Conservation (phyloP, 495 filamentous ascomycete species). For the Penicillium daleae region DNA sequence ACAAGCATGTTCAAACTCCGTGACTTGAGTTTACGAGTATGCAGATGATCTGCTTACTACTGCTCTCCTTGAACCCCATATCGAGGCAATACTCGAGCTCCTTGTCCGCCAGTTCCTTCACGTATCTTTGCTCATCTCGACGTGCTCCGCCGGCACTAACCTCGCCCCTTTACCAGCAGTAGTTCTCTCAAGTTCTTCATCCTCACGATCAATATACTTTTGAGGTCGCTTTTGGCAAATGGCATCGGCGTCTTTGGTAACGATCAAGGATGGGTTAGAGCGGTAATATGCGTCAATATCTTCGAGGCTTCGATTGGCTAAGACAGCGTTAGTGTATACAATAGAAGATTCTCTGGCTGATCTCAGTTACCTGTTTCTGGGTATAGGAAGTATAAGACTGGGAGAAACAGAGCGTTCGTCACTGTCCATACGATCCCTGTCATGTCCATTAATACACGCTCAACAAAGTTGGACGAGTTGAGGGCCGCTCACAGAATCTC, state of each 20-base stretch:
- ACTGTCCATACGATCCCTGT: neutral
- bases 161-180: neutral
- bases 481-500: neutral
- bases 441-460: neutral
- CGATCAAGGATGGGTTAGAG: neutral
- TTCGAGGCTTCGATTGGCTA: neutral
- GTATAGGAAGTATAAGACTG: neutral
- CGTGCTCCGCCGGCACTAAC: neutral
- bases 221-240: neutral
- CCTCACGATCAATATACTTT: neutral
- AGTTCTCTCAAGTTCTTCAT: slow-evolving; percentile 8
- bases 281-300: neutral
- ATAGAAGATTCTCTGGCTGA: neutral
- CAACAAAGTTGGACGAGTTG: neutral
- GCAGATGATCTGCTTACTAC: no score
- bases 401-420: neutral
- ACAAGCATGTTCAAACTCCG: no score
- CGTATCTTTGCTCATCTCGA: neutral
- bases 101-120: neutral
- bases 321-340: neutral
- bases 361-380: neutral
- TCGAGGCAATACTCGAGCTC: neutral
- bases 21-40: no score
- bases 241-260: neutral
- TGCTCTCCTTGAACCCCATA: neutral